phyloP scores from a whole-genome alignment of 1,139 yeast species.

The Barnettozyma hawaiiensis region DNA sequence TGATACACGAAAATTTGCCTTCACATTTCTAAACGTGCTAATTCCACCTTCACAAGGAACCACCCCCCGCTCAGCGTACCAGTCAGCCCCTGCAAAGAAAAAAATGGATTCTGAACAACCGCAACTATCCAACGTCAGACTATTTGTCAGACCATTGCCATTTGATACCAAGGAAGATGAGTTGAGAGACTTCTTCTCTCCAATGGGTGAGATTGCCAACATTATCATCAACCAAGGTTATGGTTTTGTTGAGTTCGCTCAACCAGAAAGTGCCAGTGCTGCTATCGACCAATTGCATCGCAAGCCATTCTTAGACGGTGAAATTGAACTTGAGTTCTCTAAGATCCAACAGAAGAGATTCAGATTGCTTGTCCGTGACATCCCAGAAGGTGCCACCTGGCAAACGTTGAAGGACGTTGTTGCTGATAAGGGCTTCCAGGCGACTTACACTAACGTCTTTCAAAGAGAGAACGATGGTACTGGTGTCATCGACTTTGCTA shows the following conservation, averaged over 20 bases:
- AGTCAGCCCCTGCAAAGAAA: no score
- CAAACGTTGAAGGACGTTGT: constrained; percentile 80
- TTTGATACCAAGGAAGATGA: constrained; percentile 45
- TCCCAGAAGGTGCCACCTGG: constrained; percentile 78
- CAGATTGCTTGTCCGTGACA: constrained; percentile 61
- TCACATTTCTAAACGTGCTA: background rate
- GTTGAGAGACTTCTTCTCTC: constrained; percentile 59
- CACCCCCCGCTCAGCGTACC: no score
- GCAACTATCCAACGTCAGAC: constrained; percentile 42
- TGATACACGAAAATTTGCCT: background rate
- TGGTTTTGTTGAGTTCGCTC: constrained; percentile 69
- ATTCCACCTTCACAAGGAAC: background rate
- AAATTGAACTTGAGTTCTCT: constrained; percentile 63
- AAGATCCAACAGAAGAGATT: constrained; percentile 65
- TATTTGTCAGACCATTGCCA: constrained; percentile 50
- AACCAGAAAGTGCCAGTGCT: constrained; percentile 55
- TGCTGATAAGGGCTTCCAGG: constrained; percentile 60
- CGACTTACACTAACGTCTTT: constrained; percentile 68
- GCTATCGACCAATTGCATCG: constrained; percentile 62
- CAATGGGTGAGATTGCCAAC: constrained; percentile 59
- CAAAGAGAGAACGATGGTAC: constrained; percentile 62
- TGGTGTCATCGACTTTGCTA: constrained; percentile 73
- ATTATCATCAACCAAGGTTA: constrained; percentile 70
- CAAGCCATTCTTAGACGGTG: constrained; percentile 54
- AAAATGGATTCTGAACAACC: constrained; percentile 12